Evolutionary conservation across 768 basidiomycete genomes (phyloP), one percentile per base, ranked within the genome.

Genomic region (Agaricus blazei): DNA sequence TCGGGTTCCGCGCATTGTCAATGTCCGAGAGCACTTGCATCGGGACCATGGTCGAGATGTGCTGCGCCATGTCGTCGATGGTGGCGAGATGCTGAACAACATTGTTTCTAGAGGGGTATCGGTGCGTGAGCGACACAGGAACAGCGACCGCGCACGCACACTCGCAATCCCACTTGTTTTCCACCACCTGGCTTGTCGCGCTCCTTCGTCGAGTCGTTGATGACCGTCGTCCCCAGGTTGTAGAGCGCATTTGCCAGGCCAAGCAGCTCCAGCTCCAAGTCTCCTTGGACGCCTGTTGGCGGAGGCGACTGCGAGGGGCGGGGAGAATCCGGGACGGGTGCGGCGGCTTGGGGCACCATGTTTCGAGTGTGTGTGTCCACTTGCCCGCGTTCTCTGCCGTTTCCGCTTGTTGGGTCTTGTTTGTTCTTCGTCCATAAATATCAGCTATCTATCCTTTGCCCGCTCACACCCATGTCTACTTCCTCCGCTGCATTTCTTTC

Each of bases 121-220:
- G 48, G 48, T 41, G 19, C 58, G 55, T 27, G 11, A 50, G 28
- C 36, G 26, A 9, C 53, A 29, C 28, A 23, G 42, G 53, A 47
- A 29, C 26, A 38, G 27, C 26, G 29, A 45, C 26, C 27, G 26
- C 29, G 41, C 15, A 70, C 81, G 58, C 71, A 90, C 88, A 87
- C 88, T 64, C 87, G 75, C 49, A 79, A 68, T n/a, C 88, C 90
- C 28, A 90, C 88, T 61, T 84, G 87, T 65, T 91, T 92, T 23
- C 78, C 84, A 1, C 80, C 83, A 3, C 77, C 84, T 11, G 81
- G 78, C 55, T 83, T 86, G 60, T 88, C 87, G 48, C 83, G 80
- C 62, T 90, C 89, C 68, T 88, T 90, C 12, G 87, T 88, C 3
- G 87, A 83, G 66, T 92, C 90, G 46, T 86, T 88, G 63, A 91